Percentiles rank a stretch among this genome's conserved stretches.
These are phyloP conservation scores for Ganoderma leucocontextum DNA, from an alignment of 1,284 basidiomycete genomes.

Conservation along the genomic window DNA sequence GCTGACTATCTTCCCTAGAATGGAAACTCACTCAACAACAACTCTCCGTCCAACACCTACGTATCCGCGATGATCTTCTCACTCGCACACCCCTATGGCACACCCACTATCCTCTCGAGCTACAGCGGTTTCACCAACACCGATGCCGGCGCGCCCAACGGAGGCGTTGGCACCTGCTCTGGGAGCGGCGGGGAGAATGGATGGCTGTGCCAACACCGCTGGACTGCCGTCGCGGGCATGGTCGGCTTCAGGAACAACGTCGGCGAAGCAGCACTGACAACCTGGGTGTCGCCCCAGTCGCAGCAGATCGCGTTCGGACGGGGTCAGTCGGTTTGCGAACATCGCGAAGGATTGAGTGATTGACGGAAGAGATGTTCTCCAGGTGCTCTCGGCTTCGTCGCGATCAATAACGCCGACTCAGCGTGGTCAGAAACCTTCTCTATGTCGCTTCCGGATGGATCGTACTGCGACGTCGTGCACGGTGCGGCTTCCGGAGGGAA, in stretches of 20 bases:
- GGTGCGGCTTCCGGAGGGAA: slow-evolving; percentile 48
- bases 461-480: slow-evolving; percentile 71
- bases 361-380: neutral
- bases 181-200: slow-evolving; percentile 60
- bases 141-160: slow-evolving; percentile 61
- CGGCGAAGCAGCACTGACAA: slow-evolving; percentile 53
- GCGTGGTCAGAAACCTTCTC: slow-evolving; percentile 62
- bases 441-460: slow-evolving; percentile 62
- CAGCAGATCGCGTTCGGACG: slow-evolving; percentile 71
- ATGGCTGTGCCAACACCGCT: slow-evolving; percentile 72
- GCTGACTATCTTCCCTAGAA: slow-evolving; percentile 44
- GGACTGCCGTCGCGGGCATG: slow-evolving; percentile 65
- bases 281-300: slow-evolving; percentile 64
- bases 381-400: slow-evolving; percentile 66
- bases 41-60: slow-evolving; percentile 72
- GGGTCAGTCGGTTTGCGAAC: slow-evolving; percentile 46
- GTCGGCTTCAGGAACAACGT: slow-evolving; percentile 69
- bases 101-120: slow-evolving; percentile 69
- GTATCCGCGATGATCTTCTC: slow-evolving; percentile 68
- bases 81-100: slow-evolving; percentile 72
- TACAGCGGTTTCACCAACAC: slow-evolving; percentile 57
- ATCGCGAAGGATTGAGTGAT: too few relatives aligned
- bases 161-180: slow-evolving; percentile 59
- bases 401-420: slow-evolving; percentile 68
- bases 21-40: slow-evolving; percentile 61